These are phyloP conservation scores for Mortierella polycephala DNA, from an alignment of 371 early-diverging fungal genomes.

Conservation along the genomic window DNA sequence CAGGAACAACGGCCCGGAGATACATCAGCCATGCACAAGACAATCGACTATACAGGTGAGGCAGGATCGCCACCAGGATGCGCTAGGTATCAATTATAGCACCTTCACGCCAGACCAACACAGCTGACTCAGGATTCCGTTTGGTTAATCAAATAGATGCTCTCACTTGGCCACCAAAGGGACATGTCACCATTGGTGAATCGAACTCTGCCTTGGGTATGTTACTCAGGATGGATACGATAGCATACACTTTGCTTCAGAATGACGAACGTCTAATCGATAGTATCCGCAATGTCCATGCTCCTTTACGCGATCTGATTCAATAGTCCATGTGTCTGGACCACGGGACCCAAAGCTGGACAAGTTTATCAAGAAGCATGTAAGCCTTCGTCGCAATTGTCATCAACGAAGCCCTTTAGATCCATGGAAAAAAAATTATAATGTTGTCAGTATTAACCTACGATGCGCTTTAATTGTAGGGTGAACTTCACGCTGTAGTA, in stretches of 20 bases:
- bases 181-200: constrained; percentile 43
- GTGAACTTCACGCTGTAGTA: constrained; percentile 26
- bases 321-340: constrained; percentile 40
- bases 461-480: constrained; percentile 9
- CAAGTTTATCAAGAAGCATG: constrained; percentile 42
- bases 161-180: constrained; percentile 29
- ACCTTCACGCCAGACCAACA: too few species aligned
- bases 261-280: background rate
- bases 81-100: too few species aligned
- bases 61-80: constrained; percentile 1
- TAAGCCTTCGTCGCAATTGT: constrained; percentile 1
- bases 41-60: constrained; percentile 24
- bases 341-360: constrained; percentile 29
- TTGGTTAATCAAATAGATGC: constrained; percentile 13
- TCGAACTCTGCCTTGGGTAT: constrained; percentile 38
- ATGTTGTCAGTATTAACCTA: background rate
- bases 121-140: too few species aligned
- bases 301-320: background rate
- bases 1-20: background rate
- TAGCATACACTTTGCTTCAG: background rate
- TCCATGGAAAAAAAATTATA: background rate
- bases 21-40: constrained; percentile 11
- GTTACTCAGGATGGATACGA: background rate
- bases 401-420: background rate
- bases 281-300: background rate